phyloP scores from a whole-genome alignment of 306 rosid species.

The Myrica gale region DNA sequence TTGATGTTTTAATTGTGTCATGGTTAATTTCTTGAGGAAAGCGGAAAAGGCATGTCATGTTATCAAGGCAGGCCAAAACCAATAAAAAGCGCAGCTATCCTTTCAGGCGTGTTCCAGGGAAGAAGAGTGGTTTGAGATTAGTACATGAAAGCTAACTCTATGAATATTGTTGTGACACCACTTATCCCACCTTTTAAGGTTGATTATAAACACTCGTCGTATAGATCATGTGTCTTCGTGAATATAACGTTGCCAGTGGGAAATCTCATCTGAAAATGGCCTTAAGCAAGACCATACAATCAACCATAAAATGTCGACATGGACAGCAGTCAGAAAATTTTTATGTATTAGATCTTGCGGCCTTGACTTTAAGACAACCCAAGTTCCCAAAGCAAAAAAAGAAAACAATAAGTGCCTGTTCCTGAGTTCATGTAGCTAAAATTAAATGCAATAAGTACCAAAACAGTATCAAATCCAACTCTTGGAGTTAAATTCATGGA shows the following conservation, averaged over 20 bases:
- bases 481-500: conserved; percentile 14
- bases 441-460: conserved; percentile 8
- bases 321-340: conserved; percentile 32
- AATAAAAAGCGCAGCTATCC: neutral
- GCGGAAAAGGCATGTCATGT: neutral
- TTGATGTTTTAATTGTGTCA: neutral
- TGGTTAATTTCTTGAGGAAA: neutral
- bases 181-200: conserved; percentile 40
- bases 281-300: conserved; percentile 9
- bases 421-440: neutral
- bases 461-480: neutral
- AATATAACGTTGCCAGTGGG: conserved; percentile 21
- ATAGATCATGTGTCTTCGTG: conserved; percentile 18
- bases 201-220: conserved; percentile 38
- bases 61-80: neutral
- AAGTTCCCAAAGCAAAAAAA: neutral
- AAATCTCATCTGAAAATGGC: conserved; percentile 20
- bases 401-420: neutral
- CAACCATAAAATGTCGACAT: conserved; percentile 25
- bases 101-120: conserved; percentile 35
- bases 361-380: conserved; percentile 24
- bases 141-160: conserved; percentile 48
- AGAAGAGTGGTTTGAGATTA: conserved; percentile 28
- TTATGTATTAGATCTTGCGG: conserved; percentile 24
- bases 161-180: conserved; percentile 34